phyloP scores from a whole-genome alignment of 345 rosid genomes.

The Rhodamnia rubescens region DNA sequence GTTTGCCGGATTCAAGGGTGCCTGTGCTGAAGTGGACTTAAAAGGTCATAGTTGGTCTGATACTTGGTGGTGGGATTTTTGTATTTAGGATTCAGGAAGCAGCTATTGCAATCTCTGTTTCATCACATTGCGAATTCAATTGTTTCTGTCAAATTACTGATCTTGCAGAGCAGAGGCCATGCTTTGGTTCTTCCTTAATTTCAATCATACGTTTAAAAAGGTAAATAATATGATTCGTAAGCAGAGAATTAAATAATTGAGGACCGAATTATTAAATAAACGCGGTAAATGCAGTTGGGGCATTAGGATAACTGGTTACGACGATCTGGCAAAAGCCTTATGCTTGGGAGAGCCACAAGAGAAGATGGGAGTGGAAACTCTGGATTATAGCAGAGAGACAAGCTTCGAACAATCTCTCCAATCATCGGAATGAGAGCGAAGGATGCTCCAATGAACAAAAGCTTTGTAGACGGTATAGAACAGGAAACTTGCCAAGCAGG shows the following conservation, averaged over 20 bases:
- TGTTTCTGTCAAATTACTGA: background rate
- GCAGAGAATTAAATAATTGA: background rate
- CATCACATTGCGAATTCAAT: background rate
- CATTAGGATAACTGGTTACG: background rate
- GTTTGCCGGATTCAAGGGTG: background rate
- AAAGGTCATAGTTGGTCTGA: background rate
- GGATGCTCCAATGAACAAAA: background rate
- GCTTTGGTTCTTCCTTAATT: background rate
- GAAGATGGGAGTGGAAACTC: background rate
- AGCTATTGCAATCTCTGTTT: background rate
- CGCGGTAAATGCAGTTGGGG: background rate
- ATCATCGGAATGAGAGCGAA: background rate
- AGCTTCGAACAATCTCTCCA: background rate
- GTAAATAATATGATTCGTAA: background rate
- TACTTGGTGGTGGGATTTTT: background rate
- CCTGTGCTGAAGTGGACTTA: background rate
- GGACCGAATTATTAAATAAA: background rate
- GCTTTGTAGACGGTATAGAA: background rate
- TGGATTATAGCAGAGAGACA: background rate
- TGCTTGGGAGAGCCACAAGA: background rate
- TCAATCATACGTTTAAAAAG: background rate
- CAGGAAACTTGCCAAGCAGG: no score
- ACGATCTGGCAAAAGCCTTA: background rate
- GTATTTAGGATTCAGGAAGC: background rate
- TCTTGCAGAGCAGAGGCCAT: background rate